Evolutionary conservation across 2,329 filamentous ascomycete genomes (phyloP).

Genomic region (Ophiostoma piceae): DNA sequence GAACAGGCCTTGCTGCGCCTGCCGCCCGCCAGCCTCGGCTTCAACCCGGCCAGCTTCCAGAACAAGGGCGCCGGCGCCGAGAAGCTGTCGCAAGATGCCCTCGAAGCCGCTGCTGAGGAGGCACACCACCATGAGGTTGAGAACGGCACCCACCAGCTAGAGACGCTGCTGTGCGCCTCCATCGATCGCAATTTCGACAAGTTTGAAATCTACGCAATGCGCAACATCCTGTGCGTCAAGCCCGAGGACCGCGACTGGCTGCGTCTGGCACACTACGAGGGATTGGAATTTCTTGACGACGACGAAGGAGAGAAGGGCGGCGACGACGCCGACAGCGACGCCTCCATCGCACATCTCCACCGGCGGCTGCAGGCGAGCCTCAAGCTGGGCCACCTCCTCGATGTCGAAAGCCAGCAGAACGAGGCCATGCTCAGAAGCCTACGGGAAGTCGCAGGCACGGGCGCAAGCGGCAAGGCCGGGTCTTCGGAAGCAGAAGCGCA

Average conservation of each 20-base stretch:
- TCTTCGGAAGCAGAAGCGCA: neutral
- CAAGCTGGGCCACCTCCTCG: slow-evolving; percentile 64
- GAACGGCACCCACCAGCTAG: slow-evolving; percentile 77
- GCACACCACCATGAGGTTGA: slow-evolving; percentile 69
- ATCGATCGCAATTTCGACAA: slow-evolving; percentile 83
- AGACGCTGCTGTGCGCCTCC: slow-evolving; percentile 72
- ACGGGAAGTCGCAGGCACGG: slow-evolving; percentile 42
- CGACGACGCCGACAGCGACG: slow-evolving; percentile 36
- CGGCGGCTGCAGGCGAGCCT: slow-evolving; percentile 72
- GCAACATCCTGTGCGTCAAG: slow-evolving; percentile 70
- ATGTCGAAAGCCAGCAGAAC: slow-evolving; percentile 66
- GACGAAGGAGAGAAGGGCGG: slow-evolving; percentile 26
- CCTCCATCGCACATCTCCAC: slow-evolving; percentile 64
- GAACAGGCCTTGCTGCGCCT: slow-evolving; percentile 74
- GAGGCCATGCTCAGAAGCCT: slow-evolving; percentile 63
- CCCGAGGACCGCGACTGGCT: slow-evolving; percentile 73
- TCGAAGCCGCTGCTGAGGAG: slow-evolving; percentile 37
- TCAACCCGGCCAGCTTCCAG: slow-evolving; percentile 46
- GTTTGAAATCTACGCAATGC: slow-evolving; percentile 82
- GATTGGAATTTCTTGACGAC: slow-evolving; percentile 43
- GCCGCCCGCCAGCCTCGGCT: slow-evolving; percentile 74
- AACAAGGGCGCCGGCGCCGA: slow-evolving; percentile 21
- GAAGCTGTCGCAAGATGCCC: slow-evolving; percentile 16
- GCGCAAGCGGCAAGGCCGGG: slow-evolving; percentile 15
- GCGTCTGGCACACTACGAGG: slow-evolving; percentile 78